phyloP scores from a whole-genome alignment of 108 stramenopile genomes.

The Fragilaria radians region DNA sequence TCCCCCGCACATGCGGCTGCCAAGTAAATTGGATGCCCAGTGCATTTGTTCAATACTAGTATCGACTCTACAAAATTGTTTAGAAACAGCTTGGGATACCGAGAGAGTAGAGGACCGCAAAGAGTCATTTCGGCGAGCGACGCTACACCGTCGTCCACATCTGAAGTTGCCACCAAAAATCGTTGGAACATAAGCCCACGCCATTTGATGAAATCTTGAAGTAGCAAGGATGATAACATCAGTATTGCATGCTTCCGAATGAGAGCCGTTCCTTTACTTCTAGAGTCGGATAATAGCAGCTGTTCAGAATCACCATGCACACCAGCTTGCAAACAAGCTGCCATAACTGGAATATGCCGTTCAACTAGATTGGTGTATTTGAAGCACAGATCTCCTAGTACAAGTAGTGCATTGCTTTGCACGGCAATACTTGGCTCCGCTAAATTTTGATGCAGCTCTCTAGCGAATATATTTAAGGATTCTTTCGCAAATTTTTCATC shows the following conservation, averaged over 20 bases:
- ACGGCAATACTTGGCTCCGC: constrained; percentile 41
- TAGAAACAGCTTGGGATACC: constrained; percentile 76
- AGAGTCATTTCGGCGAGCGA: constrained; percentile 66
- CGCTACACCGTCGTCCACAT: constrained; percentile 79
- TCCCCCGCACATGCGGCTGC: constrained; percentile 65
- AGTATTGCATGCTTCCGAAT: constrained; percentile 87
- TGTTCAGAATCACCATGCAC: constrained; percentile 15
- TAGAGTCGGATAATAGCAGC: constrained; percentile 10
- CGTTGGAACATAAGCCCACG: constrained; percentile 83
- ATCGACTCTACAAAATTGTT: constrained; percentile 87
- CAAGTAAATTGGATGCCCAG: constrained; percentile 83
- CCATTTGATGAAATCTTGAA: constrained; percentile 97
- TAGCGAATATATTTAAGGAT: constrained; percentile 72
- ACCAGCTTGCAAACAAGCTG: constrained; percentile 82
- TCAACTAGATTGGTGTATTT: constrained; percentile 91
- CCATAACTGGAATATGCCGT: constrained; percentile 86
- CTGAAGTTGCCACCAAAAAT: constrained; percentile 85
- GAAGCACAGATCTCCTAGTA: constrained; percentile 88
- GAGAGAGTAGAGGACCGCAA: constrained; percentile 58
- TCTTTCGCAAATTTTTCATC: constrained; percentile 77
- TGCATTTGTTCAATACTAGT: constrained; percentile 88
- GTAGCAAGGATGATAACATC: constrained; percentile 73
- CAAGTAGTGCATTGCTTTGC: constrained; percentile 83
- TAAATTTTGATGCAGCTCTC: constrained; percentile 71
- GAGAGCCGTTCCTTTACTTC: constrained; percentile 20